phyloP scores from a whole-genome alignment of 352 stramenopile genomes.

The Phytophthora constricta region DNA sequence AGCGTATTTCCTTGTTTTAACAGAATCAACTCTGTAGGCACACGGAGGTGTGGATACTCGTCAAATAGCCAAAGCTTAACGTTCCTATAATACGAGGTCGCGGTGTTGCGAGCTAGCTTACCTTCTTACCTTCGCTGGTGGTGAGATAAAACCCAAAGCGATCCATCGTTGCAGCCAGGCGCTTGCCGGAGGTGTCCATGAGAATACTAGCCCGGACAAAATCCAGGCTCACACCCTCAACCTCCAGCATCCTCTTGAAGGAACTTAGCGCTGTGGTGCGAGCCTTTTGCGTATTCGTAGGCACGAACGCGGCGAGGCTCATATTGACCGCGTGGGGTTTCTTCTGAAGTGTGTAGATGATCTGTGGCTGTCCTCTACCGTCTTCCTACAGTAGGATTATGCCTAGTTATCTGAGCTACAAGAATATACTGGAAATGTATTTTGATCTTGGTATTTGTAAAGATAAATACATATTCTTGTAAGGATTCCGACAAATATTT shows the following conservation, averaged over 20 bases:
- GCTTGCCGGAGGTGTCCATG: background rate
- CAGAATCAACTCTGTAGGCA: slow-evolving; percentile 7
- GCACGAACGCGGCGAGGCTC: slow-evolving; percentile 6
- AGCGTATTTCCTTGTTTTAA: slow-evolving; percentile 2
- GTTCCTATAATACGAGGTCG: slow-evolving; percentile 8
- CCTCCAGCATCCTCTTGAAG: slow-evolving; percentile 6
- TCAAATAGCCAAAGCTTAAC: slow-evolving; percentile 7
- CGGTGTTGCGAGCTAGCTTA: slow-evolving; percentile 12
- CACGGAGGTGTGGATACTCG: slow-evolving; percentile 8
- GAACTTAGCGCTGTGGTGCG: background rate
- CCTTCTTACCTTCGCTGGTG: slow-evolving; percentile 9
- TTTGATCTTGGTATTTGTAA: background rate
- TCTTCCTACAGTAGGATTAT: background rate
- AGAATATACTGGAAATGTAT: slow-evolving; percentile 7
- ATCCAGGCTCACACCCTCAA: background rate
- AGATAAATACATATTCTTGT: slow-evolving; percentile 6
- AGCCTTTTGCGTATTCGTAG: slow-evolving; percentile 2
- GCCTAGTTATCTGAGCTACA: background rate
- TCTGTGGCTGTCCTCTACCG: background rate
- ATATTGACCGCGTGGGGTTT: background rate
- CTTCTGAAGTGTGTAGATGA: background rate
- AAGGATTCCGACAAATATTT: slow-evolving; percentile 8
- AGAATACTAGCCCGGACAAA: slow-evolving; percentile 5
- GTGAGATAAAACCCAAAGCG: slow-evolving; percentile 10
- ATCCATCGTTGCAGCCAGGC: background rate